Evolutionary conservation across 495 filamentous ascomycete species (phyloP), one percentile per base, ranked within the genome.

Genomic region (Clohesyomyces aquaticus): DNA sequence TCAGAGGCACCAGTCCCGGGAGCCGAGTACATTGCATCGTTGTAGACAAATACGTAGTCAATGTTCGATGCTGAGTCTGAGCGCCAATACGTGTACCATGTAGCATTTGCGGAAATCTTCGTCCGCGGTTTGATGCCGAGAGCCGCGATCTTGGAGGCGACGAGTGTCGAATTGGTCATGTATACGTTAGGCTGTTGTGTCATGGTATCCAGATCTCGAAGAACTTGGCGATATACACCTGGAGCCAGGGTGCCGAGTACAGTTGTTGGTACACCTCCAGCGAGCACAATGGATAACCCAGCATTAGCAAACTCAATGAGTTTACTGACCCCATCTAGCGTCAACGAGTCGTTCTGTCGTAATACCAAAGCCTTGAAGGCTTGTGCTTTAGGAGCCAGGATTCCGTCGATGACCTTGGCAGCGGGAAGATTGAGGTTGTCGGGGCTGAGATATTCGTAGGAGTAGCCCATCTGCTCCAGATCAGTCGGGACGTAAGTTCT

Each of bases 11-110:
- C 59, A 11, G 6, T 10, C 3, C 59, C 59, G 18, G 25, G 50
- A 4, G 32, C 27, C 23, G 23, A 19, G 28, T 55, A 18, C 48
- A 54, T 55, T 23, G 49, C 59, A 55, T 63, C 59, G 27, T 63
- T 63, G 35, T 63, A 63, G 4, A 63, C 18, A 25, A 63, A 63
- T 21, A 63, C 50, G 26, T 55, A 63, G 23, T 63, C 59, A 18
- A 55, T 63, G 22, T 43, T 32, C 21, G 48, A 27, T 16, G 23
- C 12, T 6, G 26, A 1, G 38, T 63, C 59, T 1, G 49, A 48
- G 19, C 59, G 29, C 59, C 59, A 63, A 27, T 63, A 63, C 11
- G 59, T 63, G 22, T 63, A 55, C 59, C 59, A 63, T n/a, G 50
- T 26, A 6, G 29, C 42, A 47, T 63, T 55, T 18, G 49, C 35